Conservation (phyloP, 2,329 filamentous ascomycete species). For the Tolypocladium tundrense region DNA sequence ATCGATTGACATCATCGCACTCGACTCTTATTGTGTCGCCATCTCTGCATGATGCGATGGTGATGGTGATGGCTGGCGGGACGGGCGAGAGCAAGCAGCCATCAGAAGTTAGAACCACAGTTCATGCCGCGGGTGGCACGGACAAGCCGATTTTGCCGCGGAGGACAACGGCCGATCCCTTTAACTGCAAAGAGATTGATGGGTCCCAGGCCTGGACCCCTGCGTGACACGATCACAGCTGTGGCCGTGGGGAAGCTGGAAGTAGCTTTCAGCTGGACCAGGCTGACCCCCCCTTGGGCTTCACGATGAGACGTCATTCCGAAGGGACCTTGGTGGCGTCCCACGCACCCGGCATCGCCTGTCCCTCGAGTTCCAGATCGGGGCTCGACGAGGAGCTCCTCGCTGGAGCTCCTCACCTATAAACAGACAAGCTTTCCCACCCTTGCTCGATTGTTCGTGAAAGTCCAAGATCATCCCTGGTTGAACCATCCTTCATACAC, state of each 20-base stretch:
- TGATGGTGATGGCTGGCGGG: neutral
- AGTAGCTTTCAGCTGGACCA: slow-evolving; percentile 5
- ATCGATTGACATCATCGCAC: neutral
- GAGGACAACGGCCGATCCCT: neutral
- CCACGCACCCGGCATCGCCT: neutral
- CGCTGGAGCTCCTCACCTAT: neutral
- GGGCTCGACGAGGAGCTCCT: neutral
- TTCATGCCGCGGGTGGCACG: neutral
- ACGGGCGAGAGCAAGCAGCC: neutral
- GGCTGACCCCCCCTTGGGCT: slow-evolving; percentile 1
- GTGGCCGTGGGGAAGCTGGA: slow-evolving; percentile 4
- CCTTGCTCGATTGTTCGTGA: neutral
- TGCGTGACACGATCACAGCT: neutral
- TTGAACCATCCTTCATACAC: neutral
- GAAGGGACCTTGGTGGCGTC: neutral
- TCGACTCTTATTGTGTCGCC: neutral
- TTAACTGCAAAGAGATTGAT: neutral
- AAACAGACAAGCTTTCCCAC: neutral
- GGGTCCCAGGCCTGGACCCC: neutral
- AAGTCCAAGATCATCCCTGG: neutral
- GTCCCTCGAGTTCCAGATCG: neutral
- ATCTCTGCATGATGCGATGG: neutral
- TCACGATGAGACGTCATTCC: slow-evolving; percentile 4
- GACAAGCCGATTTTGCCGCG: neutral
- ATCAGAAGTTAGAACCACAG: neutral